phyloP scores from a whole-genome alignment of 139 green algal genomes.

The Trebouxia sp. region DNA sequence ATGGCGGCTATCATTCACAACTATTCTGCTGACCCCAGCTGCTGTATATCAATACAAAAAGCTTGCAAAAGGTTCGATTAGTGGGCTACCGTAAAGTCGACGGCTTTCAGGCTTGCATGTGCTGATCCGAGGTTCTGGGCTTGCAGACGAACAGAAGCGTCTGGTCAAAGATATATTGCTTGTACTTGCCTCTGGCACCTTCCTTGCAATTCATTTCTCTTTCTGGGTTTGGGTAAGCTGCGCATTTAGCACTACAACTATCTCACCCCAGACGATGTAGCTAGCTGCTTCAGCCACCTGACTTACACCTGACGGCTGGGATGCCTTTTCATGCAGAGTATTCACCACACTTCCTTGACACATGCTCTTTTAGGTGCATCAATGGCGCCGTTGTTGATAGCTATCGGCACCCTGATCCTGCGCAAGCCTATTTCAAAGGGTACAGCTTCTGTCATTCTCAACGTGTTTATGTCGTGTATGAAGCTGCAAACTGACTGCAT shows the following conservation, averaged over 20 bases:
- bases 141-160: slow-evolving; percentile 14
- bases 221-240: slow-evolving; percentile 61
- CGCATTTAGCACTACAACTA: neutral
- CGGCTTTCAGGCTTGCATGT: too few relatives aligned
- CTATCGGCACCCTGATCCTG: slow-evolving; percentile 40
- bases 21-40: slow-evolving; percentile 47
- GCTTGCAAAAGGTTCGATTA: slow-evolving; percentile 36
- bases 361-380: slow-evolving; percentile 82
- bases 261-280: too few relatives aligned
- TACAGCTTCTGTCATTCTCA: neutral
- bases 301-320: too few relatives aligned
- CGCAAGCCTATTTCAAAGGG: slow-evolving; percentile 62
- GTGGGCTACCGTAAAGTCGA: too few relatives aligned
- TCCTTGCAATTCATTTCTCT: slow-evolving; percentile 79
- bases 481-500: too few relatives aligned
- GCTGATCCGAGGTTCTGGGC: neutral
- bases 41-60: slow-evolving; percentile 51
- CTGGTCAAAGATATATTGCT: slow-evolving; percentile 24
- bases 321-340: slow-evolving; percentile 29
- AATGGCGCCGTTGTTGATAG: slow-evolving; percentile 71
- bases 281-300: too few relatives aligned
- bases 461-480: neutral
- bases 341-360: slow-evolving; percentile 70
- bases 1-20: slow-evolving; percentile 73
- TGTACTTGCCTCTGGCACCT: slow-evolving; percentile 54